A percentile compares a stretch with the other conserved stretches of the same genome.
These are phyloP conservation scores for Meira miltonrushii DNA, from an alignment of 1,284 basidiomycete genomes.

Conservation along the genomic window DNA sequence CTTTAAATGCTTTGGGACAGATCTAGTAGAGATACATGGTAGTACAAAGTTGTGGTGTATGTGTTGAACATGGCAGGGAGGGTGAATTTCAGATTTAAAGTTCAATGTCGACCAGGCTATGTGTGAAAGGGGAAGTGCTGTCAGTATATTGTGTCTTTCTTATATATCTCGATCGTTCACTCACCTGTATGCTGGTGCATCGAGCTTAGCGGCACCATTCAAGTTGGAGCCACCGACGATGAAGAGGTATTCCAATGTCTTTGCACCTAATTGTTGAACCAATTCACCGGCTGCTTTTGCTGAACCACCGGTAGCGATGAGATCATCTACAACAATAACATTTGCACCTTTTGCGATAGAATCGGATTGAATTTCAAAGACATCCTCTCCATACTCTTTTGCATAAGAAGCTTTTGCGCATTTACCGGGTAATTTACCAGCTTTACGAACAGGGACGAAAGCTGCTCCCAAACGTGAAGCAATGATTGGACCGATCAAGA, in stretches of 20 bases:
- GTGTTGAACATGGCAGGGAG: no score
- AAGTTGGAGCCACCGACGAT: slow-evolving; percentile 83
- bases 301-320: slow-evolving; percentile 95
- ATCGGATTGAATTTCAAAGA: slow-evolving; percentile 89
- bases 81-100: no score
- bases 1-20: no score
- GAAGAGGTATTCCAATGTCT: slow-evolving; percentile 87
- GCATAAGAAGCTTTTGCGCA: slow-evolving; percentile 73
- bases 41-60: no score
- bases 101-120: no score
- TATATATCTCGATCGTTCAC: slow-evolving; percentile 11
- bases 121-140: no score
- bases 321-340: slow-evolving; percentile 86
- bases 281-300: slow-evolving; percentile 90
- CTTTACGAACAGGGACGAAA: slow-evolving; percentile 93
- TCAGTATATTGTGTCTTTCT: no score
- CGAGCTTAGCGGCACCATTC: slow-evolving; percentile 70
- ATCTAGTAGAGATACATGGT: no score
- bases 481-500: slow-evolving; percentile 87
- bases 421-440: slow-evolving; percentile 85
- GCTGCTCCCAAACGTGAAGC: slow-evolving; percentile 85
- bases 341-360: slow-evolving; percentile 73
- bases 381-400: slow-evolving; percentile 94
- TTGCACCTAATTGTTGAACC: slow-evolving; percentile 73
- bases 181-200: slow-evolving; percentile 66